Conservation (phyloP, 2,329 filamentous ascomycete genomes). For the Cladosporium phlei region DNA sequence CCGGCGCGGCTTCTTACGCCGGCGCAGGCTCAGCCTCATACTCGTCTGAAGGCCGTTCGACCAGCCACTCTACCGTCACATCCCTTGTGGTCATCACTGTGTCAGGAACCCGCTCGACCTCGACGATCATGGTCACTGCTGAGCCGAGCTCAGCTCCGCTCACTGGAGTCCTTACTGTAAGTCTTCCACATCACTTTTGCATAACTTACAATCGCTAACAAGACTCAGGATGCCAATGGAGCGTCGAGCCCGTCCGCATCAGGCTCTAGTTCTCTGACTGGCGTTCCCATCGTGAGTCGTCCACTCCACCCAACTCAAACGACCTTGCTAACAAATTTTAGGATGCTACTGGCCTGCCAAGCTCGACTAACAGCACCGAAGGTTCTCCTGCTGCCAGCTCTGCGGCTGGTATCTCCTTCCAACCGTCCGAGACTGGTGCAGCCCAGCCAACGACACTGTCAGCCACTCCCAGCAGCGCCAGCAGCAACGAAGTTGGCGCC, state of each 20-base stretch:
- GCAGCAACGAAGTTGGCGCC: slow-evolving; percentile 15
- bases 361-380: not conserved
- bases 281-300: slow-evolving; percentile 15
- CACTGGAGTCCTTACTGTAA: too few species aligned
- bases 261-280: not conserved
- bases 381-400: slow-evolving; percentile 4
- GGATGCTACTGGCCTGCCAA: slow-evolving; percentile 15
- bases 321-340: slow-evolving; percentile 11
- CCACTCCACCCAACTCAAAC: not conserved
- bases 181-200: too few species aligned
- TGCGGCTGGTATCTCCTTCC: not conserved
- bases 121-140: not conserved
- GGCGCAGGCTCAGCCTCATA: not conserved
- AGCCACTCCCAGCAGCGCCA: slow-evolving; percentile 7
- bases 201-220: too few species aligned
- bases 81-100: slow-evolving; percentile 9
- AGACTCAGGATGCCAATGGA: too few species aligned
- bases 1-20: not conserved
- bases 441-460: not conserved
- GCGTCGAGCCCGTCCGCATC: not conserved
- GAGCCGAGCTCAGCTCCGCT: too few species aligned
- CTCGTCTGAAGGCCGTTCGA: not conserved
- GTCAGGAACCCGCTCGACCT: not conserved
- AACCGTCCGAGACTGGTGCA: not conserved
- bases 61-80: slow-evolving; percentile 4